Base-by-base conservation (phyloP, 352 stramenopile species). In the Globisporangium rhizosaccharum region DNA sequence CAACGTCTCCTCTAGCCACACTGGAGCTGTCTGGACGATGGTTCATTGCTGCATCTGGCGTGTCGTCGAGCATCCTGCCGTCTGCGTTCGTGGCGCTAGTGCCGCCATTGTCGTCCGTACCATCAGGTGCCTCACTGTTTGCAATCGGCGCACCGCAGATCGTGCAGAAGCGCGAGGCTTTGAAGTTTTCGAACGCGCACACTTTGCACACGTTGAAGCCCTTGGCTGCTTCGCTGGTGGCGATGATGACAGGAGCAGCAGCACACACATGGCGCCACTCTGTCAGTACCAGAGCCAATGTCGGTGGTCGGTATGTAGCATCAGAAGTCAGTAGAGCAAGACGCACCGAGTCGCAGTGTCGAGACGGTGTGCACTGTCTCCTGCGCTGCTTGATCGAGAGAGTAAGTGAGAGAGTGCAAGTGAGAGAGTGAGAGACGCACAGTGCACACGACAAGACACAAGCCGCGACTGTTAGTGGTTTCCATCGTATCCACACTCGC, bases 141-240 rank as follows among this genome's bases (percentile, higher is more conserved):
- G 61, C 59, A 56, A 85, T 66, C 37, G 61, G 45, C 47, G 78
- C 68, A 14, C 76, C 74, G 45, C 76, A 86, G 39, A 84, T 50
- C 11, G 61, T 71, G 54, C 76, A 86, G 63, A 76, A 78, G 37
- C 63, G 63, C 25, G 68, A 62, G 28, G 69, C 59, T 57, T 84
- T 81, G 62, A 84, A 86, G 68, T 86, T 86, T 59, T 80, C 74
- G 54, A 86, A 86, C 53, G 66, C 69, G 39, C 76, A 86, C 45
- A 83, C 63, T 25, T 39, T 28, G 56, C 76, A 86, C 25, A 57
- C 55, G 12, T 75, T 59, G 57, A 71, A 84, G 12, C 76, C 76
- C 44, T 77, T 79, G 15, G 76, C 65, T 3, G 76, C 74, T 61
- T 86, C 74, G 17, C 73, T 73, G 25, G 20, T 9, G 14, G 28